These are phyloP conservation scores for Deinandra increscens DNA, from an alignment of 129 eudicot genomes.

Conservation along the genomic window DNA sequence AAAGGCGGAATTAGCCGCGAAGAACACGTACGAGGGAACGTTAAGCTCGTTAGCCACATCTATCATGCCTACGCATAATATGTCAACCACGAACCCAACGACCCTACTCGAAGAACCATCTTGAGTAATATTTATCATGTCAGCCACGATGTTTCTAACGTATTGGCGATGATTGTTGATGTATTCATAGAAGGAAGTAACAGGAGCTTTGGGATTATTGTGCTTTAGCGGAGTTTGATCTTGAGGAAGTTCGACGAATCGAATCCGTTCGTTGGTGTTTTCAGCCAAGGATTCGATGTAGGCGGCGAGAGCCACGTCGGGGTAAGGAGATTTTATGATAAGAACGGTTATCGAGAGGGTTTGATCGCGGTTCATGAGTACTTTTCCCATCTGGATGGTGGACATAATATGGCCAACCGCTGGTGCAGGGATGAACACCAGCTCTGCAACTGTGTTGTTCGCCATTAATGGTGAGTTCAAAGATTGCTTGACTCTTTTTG, in stretches of 20 bases:
- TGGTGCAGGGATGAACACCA: conserved; percentile 41
- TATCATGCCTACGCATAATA: conserved; percentile 35
- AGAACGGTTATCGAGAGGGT: conserved; percentile 29
- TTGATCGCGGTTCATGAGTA: conserved; percentile 26
- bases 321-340: conserved; percentile 23
- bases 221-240: conserved; percentile 5
- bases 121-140: neutral
- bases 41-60: conserved; percentile 40
- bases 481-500: too few species aligned
- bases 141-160: conserved; percentile 4
- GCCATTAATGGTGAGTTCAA: too few species aligned
- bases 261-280: conserved; percentile 12
- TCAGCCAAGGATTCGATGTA: conserved; percentile 15
- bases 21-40: conserved; percentile 30
- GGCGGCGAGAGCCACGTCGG: conserved; percentile 5
- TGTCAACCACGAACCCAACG: conserved; percentile 30
- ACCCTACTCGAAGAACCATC: conserved; percentile 3
- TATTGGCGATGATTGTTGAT: conserved; percentile 20
- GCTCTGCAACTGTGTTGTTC: too few species aligned
- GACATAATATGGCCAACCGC: conserved; percentile 39
- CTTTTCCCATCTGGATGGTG: conserved; percentile 33
- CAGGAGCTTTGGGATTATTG: conserved; percentile 17
- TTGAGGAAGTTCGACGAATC: conserved; percentile 15
- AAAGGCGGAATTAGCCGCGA: conserved; percentile 34
- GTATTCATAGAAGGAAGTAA: conserved; percentile 5